Base-by-base conservation (phyloP, 352 stramenopile species). In the Phytophthora idaei region DNA sequence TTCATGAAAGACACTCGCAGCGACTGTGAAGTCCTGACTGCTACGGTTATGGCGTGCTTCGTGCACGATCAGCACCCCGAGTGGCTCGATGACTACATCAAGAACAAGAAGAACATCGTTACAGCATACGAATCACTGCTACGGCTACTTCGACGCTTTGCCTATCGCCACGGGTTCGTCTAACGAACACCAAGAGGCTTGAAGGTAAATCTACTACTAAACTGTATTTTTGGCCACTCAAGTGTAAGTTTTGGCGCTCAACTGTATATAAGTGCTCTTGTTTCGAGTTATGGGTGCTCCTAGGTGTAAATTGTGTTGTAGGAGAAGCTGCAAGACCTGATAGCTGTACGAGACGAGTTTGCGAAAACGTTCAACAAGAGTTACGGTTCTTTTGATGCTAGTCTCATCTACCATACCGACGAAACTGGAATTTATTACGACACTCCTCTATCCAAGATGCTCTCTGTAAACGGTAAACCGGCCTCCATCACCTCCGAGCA, bases 391-490 rank as follows among this genome's bases (percentile, higher is more conserved):
- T 47, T 14, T 2, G n/a, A 47, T 47, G 41, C 15, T 6, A 9
- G n/a, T 27, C n/a, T 47, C 8, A 11, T 47, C n/a, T 47, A 28
- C 41, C 27, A 47, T 47, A 47, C 7, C 8, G 41, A 27, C 9
- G 15, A 47, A 27, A 47, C 41, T 11, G n/a, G n/a, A 47, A 47
- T 47, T 15, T 47, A 47, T 15, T 47, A 27, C 41, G 39, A 45
- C 11, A 45, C 3, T 21, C 41, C 41, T 10, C n/a, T 15, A 27
- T 47, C 15, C n/a, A 47, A 47, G 15, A 47, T 47, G 41, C 15
- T 47, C 15, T 47, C n/a, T 3, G 41, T 28, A 27, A 47, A 47
- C 10, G 41, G 41, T 47, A 47, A 47, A 47, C 41, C n/a, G 11
- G 15, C 5, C 41, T 47, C 41, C 5, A 47, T 47, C n/a, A 47